These are phyloP conservation scores for Rhipidocladum racemiflorum DNA, from an alignment of 176 grass and related monocot genomes.

Conservation along the genomic window DNA sequence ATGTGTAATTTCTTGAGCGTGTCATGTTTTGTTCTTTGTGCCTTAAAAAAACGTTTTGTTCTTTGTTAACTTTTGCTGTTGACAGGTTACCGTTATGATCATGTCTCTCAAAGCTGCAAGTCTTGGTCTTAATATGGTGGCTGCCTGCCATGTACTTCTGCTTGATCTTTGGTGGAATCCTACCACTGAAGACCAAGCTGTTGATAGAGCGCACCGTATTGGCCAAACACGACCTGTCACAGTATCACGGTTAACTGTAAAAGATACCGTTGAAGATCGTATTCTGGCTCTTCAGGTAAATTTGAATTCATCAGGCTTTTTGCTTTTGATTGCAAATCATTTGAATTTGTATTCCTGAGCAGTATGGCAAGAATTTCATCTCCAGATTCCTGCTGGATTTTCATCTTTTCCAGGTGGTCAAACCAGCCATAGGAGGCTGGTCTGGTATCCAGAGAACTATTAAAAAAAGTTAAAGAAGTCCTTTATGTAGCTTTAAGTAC, in stretches of 20 bases:
- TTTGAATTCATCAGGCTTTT: background rate
- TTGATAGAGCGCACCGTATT: conserved; percentile 97
- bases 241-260: conserved; percentile 88
- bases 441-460: background rate
- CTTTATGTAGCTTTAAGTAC: background rate
- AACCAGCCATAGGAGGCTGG: background rate
- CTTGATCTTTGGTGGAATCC: conserved; percentile 99
- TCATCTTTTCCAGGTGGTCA: background rate
- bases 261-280: conserved; percentile 92
- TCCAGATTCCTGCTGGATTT: background rate
- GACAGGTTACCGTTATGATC: conserved; percentile 92
- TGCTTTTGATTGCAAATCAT: background rate
- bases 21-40: conserved; percentile 1
- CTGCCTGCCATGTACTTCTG: conserved; percentile 90
- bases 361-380: conserved; percentile 2
- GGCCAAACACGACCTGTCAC: conserved; percentile 87
- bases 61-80: conserved; percentile 5
- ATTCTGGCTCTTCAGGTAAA: conserved; percentile 94
- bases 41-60: background rate
- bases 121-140: conserved; percentile 97
- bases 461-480: background rate
- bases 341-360: background rate
- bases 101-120: conserved; percentile 99
- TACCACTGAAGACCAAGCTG: conserved; percentile 98
- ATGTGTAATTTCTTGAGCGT: conserved; percentile 4